Conservation (phyloP, 768 basidiomycete species). For the Boletus rex-veris region DNA sequence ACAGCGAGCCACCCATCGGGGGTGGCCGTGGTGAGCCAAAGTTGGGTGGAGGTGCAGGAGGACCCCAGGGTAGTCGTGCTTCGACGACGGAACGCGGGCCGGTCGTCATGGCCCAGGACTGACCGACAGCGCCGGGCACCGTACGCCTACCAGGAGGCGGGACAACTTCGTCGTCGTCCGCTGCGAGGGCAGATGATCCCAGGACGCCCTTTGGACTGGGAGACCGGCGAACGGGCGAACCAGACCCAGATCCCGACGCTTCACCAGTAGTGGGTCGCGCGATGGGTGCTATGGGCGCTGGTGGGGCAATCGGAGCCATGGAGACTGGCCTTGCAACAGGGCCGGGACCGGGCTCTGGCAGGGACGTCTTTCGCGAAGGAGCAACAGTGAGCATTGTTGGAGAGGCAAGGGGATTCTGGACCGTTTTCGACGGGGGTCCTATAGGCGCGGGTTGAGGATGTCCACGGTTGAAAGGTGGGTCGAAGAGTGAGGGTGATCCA, state of each 20-base stretch:
- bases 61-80: conserved; percentile 46
- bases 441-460: conserved; percentile 48
- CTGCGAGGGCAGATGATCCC: conserved; percentile 73
- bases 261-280: conserved; percentile 44
- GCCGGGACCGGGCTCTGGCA: conserved; percentile 46
- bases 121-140: conserved; percentile 40
- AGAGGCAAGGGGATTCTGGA: conserved; percentile 36
- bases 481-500: conserved; percentile 50
- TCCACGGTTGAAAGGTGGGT: conserved; percentile 44
- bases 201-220: conserved; percentile 63
- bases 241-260: conserved; percentile 51
- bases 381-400: conserved; percentile 44
- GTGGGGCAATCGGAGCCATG: conserved; percentile 33
- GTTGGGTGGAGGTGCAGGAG: conserved; percentile 33
- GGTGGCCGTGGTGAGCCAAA: conserved; percentile 36
- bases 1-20: conserved; percentile 36
- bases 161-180: conserved; percentile 80
- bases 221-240: conserved; percentile 51
- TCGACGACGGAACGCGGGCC: conserved; percentile 45
- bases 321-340: conserved; percentile 51
- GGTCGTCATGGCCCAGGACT: conserved; percentile 45
- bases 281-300: conserved; percentile 68
- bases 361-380: conserved; percentile 45
- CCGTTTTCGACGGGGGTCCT: conserved; percentile 46
- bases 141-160: conserved; percentile 44